phyloP scores from a whole-genome alignment of 2,329 filamentous ascomycete species.

The Diaporthe longicolla region DNA sequence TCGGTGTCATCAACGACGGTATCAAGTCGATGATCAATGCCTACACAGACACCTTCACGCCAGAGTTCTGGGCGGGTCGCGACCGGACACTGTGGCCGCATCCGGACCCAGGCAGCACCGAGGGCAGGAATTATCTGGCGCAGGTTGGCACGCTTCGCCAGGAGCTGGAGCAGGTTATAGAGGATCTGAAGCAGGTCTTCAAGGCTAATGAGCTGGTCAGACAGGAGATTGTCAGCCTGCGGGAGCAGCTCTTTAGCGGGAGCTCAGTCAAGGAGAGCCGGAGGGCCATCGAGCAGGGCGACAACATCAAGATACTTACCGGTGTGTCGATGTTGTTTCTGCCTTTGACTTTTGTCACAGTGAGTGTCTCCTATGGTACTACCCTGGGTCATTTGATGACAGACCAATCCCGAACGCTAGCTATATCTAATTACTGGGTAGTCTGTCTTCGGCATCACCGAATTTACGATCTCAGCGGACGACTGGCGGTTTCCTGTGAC shows the following conservation, averaged over 20 bases:
- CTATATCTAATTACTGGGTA: conserved; percentile 41
- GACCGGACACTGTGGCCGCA: conserved; percentile 71
- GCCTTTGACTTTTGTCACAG: conserved; percentile 72
- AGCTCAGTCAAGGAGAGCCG: conserved; percentile 74
- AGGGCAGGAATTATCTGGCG: conserved; percentile 63
- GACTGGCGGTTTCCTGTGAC: conserved; percentile 66
- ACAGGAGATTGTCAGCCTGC: conserved; percentile 68
- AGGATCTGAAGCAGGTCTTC: conserved; percentile 61
- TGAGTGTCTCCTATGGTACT: conserved; percentile 46
- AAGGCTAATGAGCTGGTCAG: conserved; percentile 67
- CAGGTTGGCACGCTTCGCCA: conserved; percentile 61
- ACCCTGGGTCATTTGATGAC: neutral
- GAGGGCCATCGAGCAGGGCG: conserved; percentile 74
- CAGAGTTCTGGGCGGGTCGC: conserved; percentile 70
- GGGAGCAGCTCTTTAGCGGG: conserved; percentile 74
- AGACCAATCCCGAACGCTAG: neutral
- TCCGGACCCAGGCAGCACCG: conserved; percentile 58
- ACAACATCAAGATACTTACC: conserved; percentile 73
- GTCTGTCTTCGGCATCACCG: conserved; percentile 69
- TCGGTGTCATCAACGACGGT: conserved; percentile 71
- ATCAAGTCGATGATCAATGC: conserved; percentile 71
- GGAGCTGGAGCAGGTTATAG: conserved; percentile 67
- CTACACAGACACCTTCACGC: conserved; percentile 70
- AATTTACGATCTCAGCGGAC: conserved; percentile 57
- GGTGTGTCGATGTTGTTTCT: conserved; percentile 74